Evolutionary conservation across 306 rosid species (phyloP).

Genomic region (Benincasa hispida): DNA sequence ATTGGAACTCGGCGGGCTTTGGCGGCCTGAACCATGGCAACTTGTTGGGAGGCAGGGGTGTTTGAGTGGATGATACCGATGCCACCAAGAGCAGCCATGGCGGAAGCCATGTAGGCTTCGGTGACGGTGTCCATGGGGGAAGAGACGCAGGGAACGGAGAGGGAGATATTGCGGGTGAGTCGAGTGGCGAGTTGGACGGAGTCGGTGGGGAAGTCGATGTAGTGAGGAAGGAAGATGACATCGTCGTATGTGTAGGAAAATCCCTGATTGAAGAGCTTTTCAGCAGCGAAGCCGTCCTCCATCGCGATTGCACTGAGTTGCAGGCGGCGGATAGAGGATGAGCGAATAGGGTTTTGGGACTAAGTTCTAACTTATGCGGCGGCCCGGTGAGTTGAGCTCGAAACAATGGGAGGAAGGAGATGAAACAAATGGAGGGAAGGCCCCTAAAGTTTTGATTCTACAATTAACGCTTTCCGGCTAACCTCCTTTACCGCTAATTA

Average conservation of each 20-base stretch:
- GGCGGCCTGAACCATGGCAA: constrained; percentile 40
- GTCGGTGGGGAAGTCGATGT: constrained; percentile 76
- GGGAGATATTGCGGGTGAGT: constrained; percentile 45
- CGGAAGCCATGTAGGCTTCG: constrained; percentile 56
- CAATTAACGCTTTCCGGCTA: too few relatives aligned
- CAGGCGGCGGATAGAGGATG: not conserved
- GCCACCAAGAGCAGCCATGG: constrained; percentile 80
- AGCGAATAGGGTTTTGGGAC: not conserved
- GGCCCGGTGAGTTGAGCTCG: not conserved
- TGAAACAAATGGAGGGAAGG: not conserved
- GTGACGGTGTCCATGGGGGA: constrained; percentile 97
- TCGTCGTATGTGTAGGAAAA: constrained; percentile 90
- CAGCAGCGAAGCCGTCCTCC: constrained; percentile 77
- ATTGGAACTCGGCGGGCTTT: constrained; percentile 71
- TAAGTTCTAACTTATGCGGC: not conserved
- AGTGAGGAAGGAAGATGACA: constrained; percentile 82
- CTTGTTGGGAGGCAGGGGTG: constrained; percentile 31
- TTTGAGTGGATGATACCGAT: constrained; percentile 62
- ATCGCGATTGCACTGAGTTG: constrained; percentile 11
- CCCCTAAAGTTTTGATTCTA: not conserved
- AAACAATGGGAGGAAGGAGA: not conserved
- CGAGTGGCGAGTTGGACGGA: constrained; percentile 42
- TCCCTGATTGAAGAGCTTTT: constrained; percentile 61
- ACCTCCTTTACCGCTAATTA: not conserved
- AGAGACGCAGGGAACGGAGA: constrained; percentile 61